Percentiles rank a stretch among this genome's conserved stretches.
Evolutionary conservation across 1,139 yeast genomes (phyloP).

Genomic region (Zhuliangozyma blackwelliae): DNA sequence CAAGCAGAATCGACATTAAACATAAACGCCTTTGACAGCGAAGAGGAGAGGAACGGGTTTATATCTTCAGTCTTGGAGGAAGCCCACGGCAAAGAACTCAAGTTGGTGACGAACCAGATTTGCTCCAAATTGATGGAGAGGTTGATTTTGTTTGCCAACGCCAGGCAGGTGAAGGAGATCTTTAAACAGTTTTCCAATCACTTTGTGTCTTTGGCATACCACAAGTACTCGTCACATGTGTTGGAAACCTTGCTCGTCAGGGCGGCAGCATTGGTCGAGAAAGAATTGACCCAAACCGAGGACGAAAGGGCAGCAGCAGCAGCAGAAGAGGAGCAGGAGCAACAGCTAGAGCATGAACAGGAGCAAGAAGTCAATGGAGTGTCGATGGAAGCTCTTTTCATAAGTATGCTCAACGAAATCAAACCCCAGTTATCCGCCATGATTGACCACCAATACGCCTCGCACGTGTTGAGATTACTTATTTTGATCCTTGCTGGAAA

Average conservation of each 20-base stretch:
- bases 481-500: constrained; percentile 73
- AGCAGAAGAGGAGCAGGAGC: constrained; percentile 27
- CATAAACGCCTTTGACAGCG: constrained; percentile 69
- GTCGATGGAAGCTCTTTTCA: constrained; percentile 58
- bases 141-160: constrained; percentile 62
- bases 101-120: constrained; percentile 88
- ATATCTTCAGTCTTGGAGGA: constrained; percentile 79
- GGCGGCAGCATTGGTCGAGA: constrained; percentile 72
- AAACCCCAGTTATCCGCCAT: constrained; percentile 55
- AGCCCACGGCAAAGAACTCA: constrained; percentile 83
- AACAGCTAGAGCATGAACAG: constrained; percentile 31
- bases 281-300: constrained; percentile 46
- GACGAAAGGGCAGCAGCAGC: constrained; percentile 27
- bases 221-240: constrained; percentile 92
- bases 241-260: constrained; percentile 80
- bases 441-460: constrained; percentile 75
- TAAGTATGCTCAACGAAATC: constrained; percentile 63
- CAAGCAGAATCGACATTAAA: constrained; percentile 86
- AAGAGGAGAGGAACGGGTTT: constrained; percentile 72
- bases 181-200: constrained; percentile 68
- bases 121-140: constrained; percentile 92
- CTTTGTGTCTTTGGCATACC: constrained; percentile 72
- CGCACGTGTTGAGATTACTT: constrained; percentile 77
- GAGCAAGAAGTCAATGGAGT: constrained; percentile 19
- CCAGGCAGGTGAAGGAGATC: constrained; percentile 58